These are phyloP conservation scores for Solanum arcanum DNA, from an alignment of 257 asterid genomes.

Conservation along the genomic window DNA sequence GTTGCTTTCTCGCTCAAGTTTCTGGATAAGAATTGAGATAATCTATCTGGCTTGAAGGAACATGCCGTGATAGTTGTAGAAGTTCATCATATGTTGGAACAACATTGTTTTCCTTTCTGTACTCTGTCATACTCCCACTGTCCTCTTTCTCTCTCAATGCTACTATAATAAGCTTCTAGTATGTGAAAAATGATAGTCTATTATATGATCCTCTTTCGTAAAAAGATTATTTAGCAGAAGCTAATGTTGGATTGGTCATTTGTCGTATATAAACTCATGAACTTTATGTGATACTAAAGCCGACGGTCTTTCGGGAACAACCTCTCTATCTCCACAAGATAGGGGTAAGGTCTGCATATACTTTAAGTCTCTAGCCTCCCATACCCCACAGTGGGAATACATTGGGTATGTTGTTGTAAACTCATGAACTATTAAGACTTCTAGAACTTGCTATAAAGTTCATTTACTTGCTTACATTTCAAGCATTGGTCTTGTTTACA, in stretches of 20 bases:
- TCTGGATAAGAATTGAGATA: neutral
- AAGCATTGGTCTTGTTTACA: neutral
- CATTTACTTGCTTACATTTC: neutral
- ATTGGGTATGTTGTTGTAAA: neutral
- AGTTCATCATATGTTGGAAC: neutral
- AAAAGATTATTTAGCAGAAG: neutral
- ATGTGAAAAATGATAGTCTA: neutral
- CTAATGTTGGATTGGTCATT: neutral
- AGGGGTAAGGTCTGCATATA: neutral
- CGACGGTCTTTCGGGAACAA: neutral
- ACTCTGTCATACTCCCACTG: neutral
- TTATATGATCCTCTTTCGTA: neutral
- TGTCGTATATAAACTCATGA: neutral
- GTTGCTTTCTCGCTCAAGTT: neutral
- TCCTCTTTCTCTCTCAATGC: neutral
- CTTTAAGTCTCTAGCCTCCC: neutral
- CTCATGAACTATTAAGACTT: neutral
- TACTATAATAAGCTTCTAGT: neutral
- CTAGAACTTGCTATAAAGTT: neutral
- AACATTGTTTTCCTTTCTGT: neutral
- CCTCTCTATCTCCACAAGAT: neutral
- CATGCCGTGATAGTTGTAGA: neutral
- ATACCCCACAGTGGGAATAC: neutral
- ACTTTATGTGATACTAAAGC: neutral
- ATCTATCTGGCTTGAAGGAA: neutral